Evolutionary conservation across 1,284 basidiomycete species (phyloP), one percentile per base, ranked within the genome.

Genomic region (Omphalotus olearius): DNA sequence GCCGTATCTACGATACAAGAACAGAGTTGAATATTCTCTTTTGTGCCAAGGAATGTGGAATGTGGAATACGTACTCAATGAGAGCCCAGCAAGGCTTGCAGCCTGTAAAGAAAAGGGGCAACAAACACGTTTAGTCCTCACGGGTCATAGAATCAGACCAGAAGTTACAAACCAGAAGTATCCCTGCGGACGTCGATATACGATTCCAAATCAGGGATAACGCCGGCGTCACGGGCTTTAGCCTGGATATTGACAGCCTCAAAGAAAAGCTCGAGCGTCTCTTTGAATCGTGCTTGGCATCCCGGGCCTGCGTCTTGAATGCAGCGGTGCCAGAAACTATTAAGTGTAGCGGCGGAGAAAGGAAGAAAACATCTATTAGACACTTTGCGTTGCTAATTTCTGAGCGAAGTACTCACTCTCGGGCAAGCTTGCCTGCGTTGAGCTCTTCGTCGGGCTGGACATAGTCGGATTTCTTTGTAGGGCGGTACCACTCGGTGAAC

Each of bases 1-100:
- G 14, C 71, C 75, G 60, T 81, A 80, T 66, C 71, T 73, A 54
- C 28, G 51, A 25, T 25, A 56, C 45, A 50, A 13, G 17, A 50
- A 53, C 33, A 47, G 10, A 35, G 35, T 44, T 23, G 36, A 17
- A 28, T 35, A 2, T 23, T 33, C 30, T 33, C 3, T 2, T 7
- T 36, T 0, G 16, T 3, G 13, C 14, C n/a, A 45, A 40, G 16
- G 28, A 38, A 28, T 10, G 10, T 28, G 26, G 23, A 44, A 41
- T 47, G n/a, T 47, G 36, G 20, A 30, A 47, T 37, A 66, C 70
- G 26, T 58, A 75, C 68, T 83, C 80, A 42, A 82, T 78, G 6
- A 82, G 62, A n/a, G 72, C 79, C 68, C 76, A 82, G 57, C 75
- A 80, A 14, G 82, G 78, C 56, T 80, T 81, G 62, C 80, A 80